Base-by-base conservation (phyloP, 2,329 filamentous ascomycete species). In the Phaeosphaeria sp. region DNA sequence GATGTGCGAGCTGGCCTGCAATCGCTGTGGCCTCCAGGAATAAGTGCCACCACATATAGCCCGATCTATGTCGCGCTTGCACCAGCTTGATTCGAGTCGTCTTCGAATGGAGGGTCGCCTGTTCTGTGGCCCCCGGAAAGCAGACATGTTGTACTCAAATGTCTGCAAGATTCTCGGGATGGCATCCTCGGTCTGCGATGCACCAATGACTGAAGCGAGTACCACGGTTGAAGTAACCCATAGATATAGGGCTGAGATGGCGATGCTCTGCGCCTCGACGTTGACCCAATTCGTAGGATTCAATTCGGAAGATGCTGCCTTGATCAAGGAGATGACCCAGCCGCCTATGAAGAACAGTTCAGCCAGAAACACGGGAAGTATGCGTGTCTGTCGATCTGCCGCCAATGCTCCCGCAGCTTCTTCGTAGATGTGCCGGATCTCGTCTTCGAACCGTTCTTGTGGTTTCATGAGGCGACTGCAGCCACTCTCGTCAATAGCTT, bases 141-240 rank as follows among this genome's bases (percentile, higher is more conserved):
- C 52, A 17, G 33, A 25, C 17, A 64, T 44, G 18, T 64, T 36
- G 42, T 59, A 59, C 39, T 68, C 63, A 18, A 63, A 59, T 7
- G 50, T 40, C 22, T 68, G 65, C 15, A 68, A 47, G 6, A 68
- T 42, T 30, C 63, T 53, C 1, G 63, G 65, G 33, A 66, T 59
- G 4, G 65, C 60, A 6, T 55, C 55, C 44, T 64, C 63, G 7
- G 61, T 68, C 45, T 68, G 65, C 6, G 60, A 63, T 22, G 56
- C 59, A 22, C 63, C 63, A 27, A 66, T 64, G 8, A 68, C 39
- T 11, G 53, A 59, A 17, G 55, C 63, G 8, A 64, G 25, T 1
- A 61, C 52, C 2, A 68, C 61, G 2, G 59, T 53, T 2, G 61
- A 63, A 1, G 65, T 65, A 8, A 68, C 57, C 63, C 63, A 68